Conservation (phyloP, 441 rosid genomes). For the Pelargonium citronellum region DNA sequence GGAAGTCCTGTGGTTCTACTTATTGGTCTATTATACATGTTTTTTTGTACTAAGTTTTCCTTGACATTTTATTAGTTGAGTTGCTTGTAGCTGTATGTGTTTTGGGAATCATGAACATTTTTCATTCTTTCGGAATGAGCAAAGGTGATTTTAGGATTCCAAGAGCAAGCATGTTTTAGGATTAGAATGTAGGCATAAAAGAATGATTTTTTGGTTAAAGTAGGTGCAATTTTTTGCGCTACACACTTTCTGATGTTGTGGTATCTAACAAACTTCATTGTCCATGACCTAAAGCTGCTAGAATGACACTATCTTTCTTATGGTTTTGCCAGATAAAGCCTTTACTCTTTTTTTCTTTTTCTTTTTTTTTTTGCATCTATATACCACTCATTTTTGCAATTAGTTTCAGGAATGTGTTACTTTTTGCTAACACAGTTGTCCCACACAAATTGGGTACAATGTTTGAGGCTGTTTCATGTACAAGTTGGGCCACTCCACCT, state of each 20-base stretch:
- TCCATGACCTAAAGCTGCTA: not conserved
- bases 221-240: not conserved
- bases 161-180: constrained; percentile 3
- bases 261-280: constrained; percentile 1
- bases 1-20: constrained; percentile 4
- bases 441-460: not conserved
- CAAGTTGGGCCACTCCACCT: constrained; percentile 4
- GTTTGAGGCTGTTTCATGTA: constrained; percentile 1
- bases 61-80: constrained; percentile 8
- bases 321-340: not conserved
- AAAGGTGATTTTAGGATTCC: not conserved
- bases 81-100: not conserved
- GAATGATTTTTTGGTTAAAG: not conserved
- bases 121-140: too few relatives aligned
- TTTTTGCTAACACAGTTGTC: not conserved
- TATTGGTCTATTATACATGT: not conserved
- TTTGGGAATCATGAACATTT: not conserved
- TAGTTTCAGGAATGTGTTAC: not conserved
- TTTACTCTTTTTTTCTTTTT: not conserved
- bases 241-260: constrained; percentile 3
- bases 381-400: not conserved
- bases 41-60: constrained; percentile 11
- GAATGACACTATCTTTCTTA: constrained; percentile 1
- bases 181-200: not conserved
- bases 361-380: constrained; percentile 1